Base-by-base conservation (phyloP, 108 stramenopile genomes). In the Parietichytrium sp. region DNA sequence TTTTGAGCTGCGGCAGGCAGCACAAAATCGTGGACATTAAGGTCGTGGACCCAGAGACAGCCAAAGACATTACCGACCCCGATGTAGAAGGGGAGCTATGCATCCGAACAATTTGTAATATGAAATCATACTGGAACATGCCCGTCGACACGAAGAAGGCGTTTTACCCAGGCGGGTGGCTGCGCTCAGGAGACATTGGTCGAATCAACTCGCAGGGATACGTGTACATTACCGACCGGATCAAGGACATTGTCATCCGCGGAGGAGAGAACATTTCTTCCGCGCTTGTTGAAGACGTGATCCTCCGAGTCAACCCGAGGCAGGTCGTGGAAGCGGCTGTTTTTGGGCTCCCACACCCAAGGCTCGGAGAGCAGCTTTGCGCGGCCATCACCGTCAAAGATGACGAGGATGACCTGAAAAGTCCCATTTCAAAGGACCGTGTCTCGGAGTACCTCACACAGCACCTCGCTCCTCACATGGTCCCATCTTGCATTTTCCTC, bases 201-300 rank as follows among this genome's bases (percentile, higher is more conserved):
- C 84, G 86, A 54, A 42, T 94, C 13, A 93, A 94, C 82, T 84
- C 47, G 45, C 90, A 92, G 25, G 90, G 89, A 49, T 93, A 90
- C 78, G 55, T 94, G 6, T 89, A 83, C 79, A 91, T 94, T 79
- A 88, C 90, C 4, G 94, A 92, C 25, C 81, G 93, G 0, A 90
- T 85, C 38, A 94, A 94, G 79, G 94, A 94, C 80, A 90, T 94
- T 23, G 92, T 94, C 82, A 94, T 93, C 51, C 88, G 94, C 13
- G 92, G 93, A 13, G 92, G 92, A 20, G 93, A 94, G 79, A 91
- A 88, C 18, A 90, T 94, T 27, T 84, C 83, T 25, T 92, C 92
- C 4, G 54, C 93, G 49, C 91, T 92, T 81, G 88, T 94, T 53
- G 93, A 94, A 82, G 92, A 94, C 50, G 90, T 81, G 3, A 79